Percentiles rank a stretch among this genome's conserved stretches.
Conservation (phyloP, 768 basidiomycete species). For the Fistulinella prunicolor region DNA sequence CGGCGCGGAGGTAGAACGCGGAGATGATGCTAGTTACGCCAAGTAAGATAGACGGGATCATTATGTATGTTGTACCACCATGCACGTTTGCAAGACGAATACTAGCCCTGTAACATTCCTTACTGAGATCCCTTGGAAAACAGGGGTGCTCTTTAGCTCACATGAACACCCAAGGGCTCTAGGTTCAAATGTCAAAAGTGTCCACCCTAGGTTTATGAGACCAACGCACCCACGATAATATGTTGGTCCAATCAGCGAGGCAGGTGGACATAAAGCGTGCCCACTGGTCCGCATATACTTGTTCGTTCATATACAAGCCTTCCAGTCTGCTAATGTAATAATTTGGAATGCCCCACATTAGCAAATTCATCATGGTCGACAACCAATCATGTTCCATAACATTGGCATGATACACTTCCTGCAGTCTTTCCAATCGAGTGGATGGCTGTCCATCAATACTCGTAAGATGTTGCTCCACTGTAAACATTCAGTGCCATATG, state of each 20-base stretch:
- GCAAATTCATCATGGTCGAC: constrained; percentile 32
- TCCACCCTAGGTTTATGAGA: background rate
- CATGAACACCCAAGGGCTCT: constrained; percentile 28
- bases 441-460: constrained; percentile 56
- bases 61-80: constrained; percentile 21
- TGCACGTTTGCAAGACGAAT: constrained; percentile 33
- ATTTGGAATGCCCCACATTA: constrained; percentile 48
- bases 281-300: constrained; percentile 59
- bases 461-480: constrained; percentile 50
- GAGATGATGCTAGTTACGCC: constrained; percentile 27
- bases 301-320: constrained; percentile 50
- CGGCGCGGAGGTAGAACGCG: constrained; percentile 26
- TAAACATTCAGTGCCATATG: background rate
- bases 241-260: constrained; percentile 49
- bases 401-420: constrained; percentile 45
- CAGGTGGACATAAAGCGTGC: constrained; percentile 42
- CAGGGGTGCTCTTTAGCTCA: constrained; percentile 15
- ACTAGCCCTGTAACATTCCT: constrained; percentile 36
- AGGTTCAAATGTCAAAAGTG: constrained; percentile 6
- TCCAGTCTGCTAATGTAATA: constrained; percentile 43
- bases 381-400: constrained; percentile 35
- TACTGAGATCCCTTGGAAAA: constrained; percentile 7
- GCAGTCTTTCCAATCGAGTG: constrained; percentile 52
- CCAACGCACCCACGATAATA: constrained; percentile 35
- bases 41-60: constrained; percentile 22